A percentile compares a stretch with the other conserved stretches of the same genome.
These are phyloP conservation scores for Rhodotorula sphaerocarpa DNA, from an alignment of 768 basidiomycete species.

Conservation along the genomic window DNA sequence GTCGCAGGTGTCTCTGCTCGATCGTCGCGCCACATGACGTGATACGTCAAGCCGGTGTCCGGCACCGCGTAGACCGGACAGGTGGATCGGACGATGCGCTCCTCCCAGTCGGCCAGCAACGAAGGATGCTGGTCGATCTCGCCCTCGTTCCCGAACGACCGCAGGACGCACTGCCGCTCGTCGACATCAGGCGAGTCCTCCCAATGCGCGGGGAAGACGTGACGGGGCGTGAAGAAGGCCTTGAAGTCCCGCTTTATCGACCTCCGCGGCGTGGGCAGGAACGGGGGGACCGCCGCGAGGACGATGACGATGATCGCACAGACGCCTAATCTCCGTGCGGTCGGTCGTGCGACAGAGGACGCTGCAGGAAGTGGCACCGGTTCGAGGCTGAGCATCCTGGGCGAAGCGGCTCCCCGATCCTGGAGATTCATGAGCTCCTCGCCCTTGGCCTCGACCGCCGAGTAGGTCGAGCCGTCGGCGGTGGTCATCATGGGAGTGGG, in stretches of 20 bases:
- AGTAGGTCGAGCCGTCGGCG: neutral
- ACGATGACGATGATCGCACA: neutral
- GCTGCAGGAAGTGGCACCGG: too few species aligned
- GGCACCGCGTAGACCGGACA: conserved; percentile 1
- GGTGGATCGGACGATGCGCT: neutral
- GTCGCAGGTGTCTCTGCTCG: neutral
- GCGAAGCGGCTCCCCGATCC: too few species aligned
- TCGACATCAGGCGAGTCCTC: neutral
- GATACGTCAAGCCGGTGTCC: conserved; percentile 4
- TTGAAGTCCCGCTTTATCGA: conserved; percentile 11
- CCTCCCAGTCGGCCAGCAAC: neutral
- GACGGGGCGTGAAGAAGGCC: conserved; percentile 3
- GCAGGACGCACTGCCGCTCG: neutral
- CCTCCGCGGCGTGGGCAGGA: conserved; percentile 1
- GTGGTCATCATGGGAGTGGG: too few species aligned
- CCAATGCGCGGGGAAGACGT: conserved; percentile 11
- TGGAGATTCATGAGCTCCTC: too few species aligned
- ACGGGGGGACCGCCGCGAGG: neutral
- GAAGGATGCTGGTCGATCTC: neutral
- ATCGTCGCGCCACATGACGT: conserved; percentile 9
- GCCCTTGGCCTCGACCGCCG: too few species aligned
- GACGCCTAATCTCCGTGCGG: neutral
- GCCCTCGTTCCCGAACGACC: neutral
- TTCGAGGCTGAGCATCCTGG: too few species aligned
- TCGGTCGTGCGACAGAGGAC: conserved; percentile 1